phyloP scores from a whole-genome alignment of 257 asterid species.

The Marsdenia floribunda region DNA sequence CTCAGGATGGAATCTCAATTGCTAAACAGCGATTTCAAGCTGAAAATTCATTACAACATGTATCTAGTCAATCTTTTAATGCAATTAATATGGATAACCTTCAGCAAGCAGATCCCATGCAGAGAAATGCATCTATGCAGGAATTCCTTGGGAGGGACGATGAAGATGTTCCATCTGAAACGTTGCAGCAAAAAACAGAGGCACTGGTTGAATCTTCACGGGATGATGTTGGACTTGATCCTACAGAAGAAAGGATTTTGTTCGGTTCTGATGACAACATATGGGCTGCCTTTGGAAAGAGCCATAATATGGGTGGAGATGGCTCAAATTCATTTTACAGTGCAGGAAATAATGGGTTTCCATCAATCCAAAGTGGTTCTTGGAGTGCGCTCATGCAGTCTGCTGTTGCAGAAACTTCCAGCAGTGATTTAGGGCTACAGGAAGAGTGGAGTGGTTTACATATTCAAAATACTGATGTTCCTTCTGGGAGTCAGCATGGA shows the following conservation, averaged over 20 bases:
- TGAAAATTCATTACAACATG: conserved; percentile 40
- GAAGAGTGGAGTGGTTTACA: conserved; percentile 69
- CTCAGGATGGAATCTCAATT: conserved; percentile 37
- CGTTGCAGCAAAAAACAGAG: conserved; percentile 35
- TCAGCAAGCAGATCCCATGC: conserved; percentile 47
- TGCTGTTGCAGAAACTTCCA: conserved; percentile 88
- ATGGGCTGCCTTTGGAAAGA: conserved; percentile 73
- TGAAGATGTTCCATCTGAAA: conserved; percentile 30
- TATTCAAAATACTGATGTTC: conserved; percentile 31
- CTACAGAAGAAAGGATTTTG: conserved; percentile 83
- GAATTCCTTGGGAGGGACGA: conserved; percentile 39
- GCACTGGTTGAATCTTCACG: conserved; percentile 37
- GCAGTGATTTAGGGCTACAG: conserved; percentile 47
- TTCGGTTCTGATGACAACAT: conserved; percentile 83
- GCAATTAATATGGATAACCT: conserved; percentile 32
- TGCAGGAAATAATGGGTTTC: conserved; percentile 40
- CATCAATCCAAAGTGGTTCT: conserved; percentile 76
- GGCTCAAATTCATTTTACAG: conserved; percentile 46
- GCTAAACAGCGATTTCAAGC: conserved; percentile 48
- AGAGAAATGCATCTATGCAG: conserved; percentile 37
- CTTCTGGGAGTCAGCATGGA: conserved; percentile 36
- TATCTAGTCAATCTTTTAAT: conserved; percentile 39
- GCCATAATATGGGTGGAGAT: conserved; percentile 46
- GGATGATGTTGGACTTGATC: conserved; percentile 67
- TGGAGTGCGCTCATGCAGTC: conserved; percentile 99